phyloP scores from a whole-genome alignment of 371 early-diverging fungal species.

The Mortierella sp. region DNA sequence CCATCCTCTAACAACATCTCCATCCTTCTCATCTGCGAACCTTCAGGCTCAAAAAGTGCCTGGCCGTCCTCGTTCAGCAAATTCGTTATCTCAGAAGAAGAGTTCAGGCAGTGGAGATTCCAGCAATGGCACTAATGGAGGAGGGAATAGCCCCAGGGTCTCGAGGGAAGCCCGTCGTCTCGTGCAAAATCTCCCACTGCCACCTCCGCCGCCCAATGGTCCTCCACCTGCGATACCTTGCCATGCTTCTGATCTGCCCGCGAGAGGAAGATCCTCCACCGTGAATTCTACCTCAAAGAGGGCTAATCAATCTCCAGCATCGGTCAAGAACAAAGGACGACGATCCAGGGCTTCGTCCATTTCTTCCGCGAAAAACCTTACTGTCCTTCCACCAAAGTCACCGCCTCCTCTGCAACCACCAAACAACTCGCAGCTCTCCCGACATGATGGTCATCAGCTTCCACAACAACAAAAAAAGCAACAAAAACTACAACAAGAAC shows the following conservation, averaged over 20 bases:
- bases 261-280: not conserved
- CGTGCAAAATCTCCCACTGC: constrained; percentile 12
- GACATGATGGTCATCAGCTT: no score
- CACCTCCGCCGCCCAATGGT: constrained; percentile 9
- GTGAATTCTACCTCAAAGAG: not conserved
- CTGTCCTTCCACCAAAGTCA: no score
- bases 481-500: no score
- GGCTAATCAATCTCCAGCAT: not conserved
- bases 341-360: no score
- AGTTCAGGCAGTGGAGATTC: not conserved
- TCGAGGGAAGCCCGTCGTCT: constrained; percentile 9
- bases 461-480: no score
- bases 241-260: not conserved
- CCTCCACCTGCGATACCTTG: constrained; percentile 18
- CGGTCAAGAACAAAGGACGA: no score
- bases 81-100: not conserved
- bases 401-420: no score
- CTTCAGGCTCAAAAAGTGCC: no score
- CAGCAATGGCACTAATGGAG: not conserved
- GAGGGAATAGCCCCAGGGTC: not conserved
- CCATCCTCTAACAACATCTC: not conserved
- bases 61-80: no score
- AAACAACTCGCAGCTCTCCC: no score
- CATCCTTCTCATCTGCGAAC: no score
- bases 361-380: no score